Conservation (phyloP, 2,329 filamentous ascomycete species). For the Sporothrix pallida region DNA sequence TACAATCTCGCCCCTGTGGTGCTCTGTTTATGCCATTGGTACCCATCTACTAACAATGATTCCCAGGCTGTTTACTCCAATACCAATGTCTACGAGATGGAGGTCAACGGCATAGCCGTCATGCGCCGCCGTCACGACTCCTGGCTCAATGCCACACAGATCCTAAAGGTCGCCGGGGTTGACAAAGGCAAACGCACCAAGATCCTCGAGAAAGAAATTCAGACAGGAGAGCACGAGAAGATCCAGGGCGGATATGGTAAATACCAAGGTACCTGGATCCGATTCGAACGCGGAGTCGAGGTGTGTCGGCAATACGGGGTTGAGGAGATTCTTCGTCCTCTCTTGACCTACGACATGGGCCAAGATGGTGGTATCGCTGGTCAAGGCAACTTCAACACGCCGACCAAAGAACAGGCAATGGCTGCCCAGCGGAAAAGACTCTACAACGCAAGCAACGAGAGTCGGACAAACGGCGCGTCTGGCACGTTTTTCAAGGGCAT, state of each 20-base stretch:
- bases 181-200: constrained; percentile 98
- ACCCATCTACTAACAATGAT: not conserved
- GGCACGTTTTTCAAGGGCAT: constrained; percentile 98
- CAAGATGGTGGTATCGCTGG: constrained; percentile 75
- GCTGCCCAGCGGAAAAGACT: constrained; percentile 90
- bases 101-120: constrained; percentile 88
- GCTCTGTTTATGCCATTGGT: not conserved
- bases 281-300: constrained; percentile 87
- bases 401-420: constrained; percentile 98
- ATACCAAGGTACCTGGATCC: constrained; percentile 99
- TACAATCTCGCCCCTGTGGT: constrained; percentile 1
- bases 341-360: constrained; percentile 81
- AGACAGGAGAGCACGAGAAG: constrained; percentile 96
- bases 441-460: constrained; percentile 78
- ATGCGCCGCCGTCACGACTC: constrained; percentile 96
- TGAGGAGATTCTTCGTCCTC: constrained; percentile 74
- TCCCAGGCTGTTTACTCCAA: constrained; percentile 83
- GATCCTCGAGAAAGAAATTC: constrained; percentile 96
- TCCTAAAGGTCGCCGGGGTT: constrained; percentile 94
- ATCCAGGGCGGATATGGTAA: constrained; percentile 98
- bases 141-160: constrained; percentile 98
- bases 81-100: constrained; percentile 98
- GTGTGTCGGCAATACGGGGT: constrained; percentile 84
- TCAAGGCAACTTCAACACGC: constrained; percentile 82
- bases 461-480: constrained; percentile 67